Base-by-base conservation (phyloP, 371 early-diverging fungal species). In the Mortierella sp. region DNA sequence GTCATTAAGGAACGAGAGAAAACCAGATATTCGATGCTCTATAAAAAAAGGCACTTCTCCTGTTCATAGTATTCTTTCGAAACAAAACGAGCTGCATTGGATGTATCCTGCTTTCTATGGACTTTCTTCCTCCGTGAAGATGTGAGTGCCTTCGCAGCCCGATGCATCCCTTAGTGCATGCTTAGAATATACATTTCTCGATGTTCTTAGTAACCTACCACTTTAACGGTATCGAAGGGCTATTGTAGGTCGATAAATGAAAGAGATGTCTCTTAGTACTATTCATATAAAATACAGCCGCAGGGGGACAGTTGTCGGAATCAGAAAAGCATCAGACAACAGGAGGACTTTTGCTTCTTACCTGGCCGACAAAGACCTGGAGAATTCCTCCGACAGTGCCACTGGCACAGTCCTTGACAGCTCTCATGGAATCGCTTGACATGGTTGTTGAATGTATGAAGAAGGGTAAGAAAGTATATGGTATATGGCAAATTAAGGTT, bases 201-300 rank as follows among this genome's bases (percentile, higher is more conserved):
- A n/a, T 42, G 7, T 23, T 24, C 4, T 17, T 28, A 19, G 15
- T 17, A 59, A 75, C 88, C 82, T 80, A 87, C 89, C 61, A 94
- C 94, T 86, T 95, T 93, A 67, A 92, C 88, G 11, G 92, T 92
- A 80, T 92, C 93, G 68, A 93, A 93, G 43, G 94, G 93, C 87
- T 90, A 79, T 55, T 27, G 48, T 17, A 48, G 51, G 37, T 41
- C 26, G 21, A 54, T 60, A 42, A 31, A 34, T 23, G 58, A 44
- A 59, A 56, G 24, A 32, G 11, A 9, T 6, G n/a, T n/a, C n/a
- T n/a, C n/a, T n/a, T n/a, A n/a, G n/a, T n/a, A n/a, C n/a, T n/a
- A n/a, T n/a, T n/a, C n/a, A n/a, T n/a, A n/a, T n/a, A n/a, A n/a
- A n/a, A n/a, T n/a, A n/a, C n/a, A n/a, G n/a, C n/a, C n/a, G n/a